These are phyloP conservation scores for Suillus occidentalis DNA, from an alignment of 768 basidiomycete species.

Conservation along the genomic window DNA sequence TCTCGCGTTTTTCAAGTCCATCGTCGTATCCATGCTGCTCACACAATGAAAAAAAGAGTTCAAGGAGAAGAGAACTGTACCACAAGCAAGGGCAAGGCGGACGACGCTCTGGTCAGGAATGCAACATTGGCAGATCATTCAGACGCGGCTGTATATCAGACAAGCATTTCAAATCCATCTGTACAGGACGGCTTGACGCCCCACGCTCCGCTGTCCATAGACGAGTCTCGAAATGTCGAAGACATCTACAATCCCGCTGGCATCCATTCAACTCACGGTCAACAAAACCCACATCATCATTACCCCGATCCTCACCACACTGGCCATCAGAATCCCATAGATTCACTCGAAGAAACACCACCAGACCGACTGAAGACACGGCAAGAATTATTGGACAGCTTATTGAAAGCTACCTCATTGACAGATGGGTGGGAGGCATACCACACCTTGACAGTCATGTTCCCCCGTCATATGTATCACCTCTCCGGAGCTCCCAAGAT, in stretches of 20 bases:
- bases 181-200: background rate
- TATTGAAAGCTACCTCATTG: conserved; percentile 34
- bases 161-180: background rate
- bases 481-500: conserved; percentile 16
- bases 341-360: background rate
- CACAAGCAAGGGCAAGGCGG: background rate
- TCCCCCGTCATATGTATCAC: conserved; percentile 18
- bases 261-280: conserved; percentile 8
- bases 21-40: conserved; percentile 10
- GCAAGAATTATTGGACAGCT: conserved; percentile 29
- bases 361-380: conserved; percentile 21
- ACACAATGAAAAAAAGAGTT: conserved; percentile 1
- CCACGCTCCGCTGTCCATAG: background rate
- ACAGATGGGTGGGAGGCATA: conserved; percentile 47
- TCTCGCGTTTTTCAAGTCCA: conserved; percentile 1
- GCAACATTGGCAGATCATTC: background rate
- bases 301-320: background rate
- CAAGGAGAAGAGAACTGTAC: conserved; percentile 5
- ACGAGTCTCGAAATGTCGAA: conserved; percentile 4
- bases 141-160: background rate
- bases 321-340: no score
- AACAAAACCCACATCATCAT: conserved; percentile 11
- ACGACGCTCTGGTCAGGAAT: conserved; percentile 2
- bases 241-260: conserved; percentile 10
- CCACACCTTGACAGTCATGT: conserved; percentile 24